Conservation (phyloP, 257 asterid genomes). For the Fraxinus anomala region DNA sequence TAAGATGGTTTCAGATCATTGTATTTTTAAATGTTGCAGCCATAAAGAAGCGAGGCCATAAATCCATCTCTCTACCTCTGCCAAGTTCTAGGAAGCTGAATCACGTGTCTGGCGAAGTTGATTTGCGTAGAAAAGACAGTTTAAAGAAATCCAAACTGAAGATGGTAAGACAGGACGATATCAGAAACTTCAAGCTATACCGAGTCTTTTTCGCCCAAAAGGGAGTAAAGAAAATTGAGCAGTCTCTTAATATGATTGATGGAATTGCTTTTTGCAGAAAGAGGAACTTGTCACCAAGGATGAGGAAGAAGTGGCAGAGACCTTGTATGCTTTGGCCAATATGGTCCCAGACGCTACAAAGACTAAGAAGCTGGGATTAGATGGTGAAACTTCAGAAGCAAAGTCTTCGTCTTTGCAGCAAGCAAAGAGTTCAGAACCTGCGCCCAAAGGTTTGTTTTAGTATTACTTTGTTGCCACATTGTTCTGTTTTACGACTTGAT, state of each 20-base stretch:
- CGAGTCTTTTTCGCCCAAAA: background rate
- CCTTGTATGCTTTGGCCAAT: slow-evolving; percentile 68
- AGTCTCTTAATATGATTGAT: slow-evolving; percentile 18
- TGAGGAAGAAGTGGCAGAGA: slow-evolving; percentile 90
- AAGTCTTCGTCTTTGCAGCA: slow-evolving; percentile 37
- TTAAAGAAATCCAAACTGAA: slow-evolving; percentile 53
- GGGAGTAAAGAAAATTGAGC: slow-evolving; percentile 12
- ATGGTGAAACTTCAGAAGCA: slow-evolving; percentile 37
- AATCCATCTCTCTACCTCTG: slow-evolving; percentile 39
- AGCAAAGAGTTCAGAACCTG: slow-evolving; percentile 32
- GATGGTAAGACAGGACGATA: slow-evolving; percentile 41
- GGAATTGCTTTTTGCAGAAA: slow-evolving; percentile 40
- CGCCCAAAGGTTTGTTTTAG: slow-evolving; percentile 39
- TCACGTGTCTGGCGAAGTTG: slow-evolving; percentile 39
- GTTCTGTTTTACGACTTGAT: background rate
- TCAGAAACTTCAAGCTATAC: slow-evolving; percentile 13
- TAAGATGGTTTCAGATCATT: slow-evolving; percentile 10
- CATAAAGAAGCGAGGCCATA: slow-evolving; percentile 59
- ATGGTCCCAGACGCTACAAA: slow-evolving; percentile 43
- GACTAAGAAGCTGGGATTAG: slow-evolving; percentile 22
- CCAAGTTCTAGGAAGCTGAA: slow-evolving; percentile 40
- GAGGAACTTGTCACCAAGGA: slow-evolving; percentile 57
- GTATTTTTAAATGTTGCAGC: slow-evolving; percentile 40
- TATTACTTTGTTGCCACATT: background rate
- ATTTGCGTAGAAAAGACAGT: slow-evolving; percentile 34